Evolutionary conservation across 768 basidiomycete species (phyloP).

Genomic region (Collybia sordida): DNA sequence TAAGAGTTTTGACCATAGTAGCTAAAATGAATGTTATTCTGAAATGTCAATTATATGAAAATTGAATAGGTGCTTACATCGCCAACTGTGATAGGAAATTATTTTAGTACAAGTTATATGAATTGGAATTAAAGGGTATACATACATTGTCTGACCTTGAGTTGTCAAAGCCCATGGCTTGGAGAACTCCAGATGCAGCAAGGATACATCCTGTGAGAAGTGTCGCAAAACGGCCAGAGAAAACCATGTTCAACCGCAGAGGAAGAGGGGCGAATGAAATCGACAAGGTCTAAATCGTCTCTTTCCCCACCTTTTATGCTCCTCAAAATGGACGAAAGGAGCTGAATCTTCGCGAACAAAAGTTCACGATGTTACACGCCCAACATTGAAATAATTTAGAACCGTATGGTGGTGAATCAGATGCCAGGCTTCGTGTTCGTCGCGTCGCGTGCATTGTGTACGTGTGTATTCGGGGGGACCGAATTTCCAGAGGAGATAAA

Average conservation of each 20-base stretch:
- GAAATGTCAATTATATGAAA: background rate
- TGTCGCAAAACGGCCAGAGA: background rate
- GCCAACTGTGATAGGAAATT: constrained; percentile 18
- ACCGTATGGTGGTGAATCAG: no score
- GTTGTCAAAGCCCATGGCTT: constrained; percentile 28
- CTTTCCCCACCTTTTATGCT: background rate
- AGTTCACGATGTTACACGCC: no score
- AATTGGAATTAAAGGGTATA: background rate
- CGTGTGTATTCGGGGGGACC: no score
- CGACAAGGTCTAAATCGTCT: background rate
- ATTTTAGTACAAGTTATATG: background rate
- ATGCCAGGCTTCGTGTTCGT: no score
- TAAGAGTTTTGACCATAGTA: constrained; percentile 64
- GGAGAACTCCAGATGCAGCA: constrained; percentile 7
- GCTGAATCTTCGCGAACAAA: no score
- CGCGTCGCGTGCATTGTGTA: no score
- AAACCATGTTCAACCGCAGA: constrained; percentile 2
- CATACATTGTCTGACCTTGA: constrained; percentile 38
- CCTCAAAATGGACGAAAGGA: no score
- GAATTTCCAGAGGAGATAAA: no score
- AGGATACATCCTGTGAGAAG: constrained; percentile 5
- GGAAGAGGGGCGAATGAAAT: background rate
- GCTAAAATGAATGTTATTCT: constrained; percentile 15
- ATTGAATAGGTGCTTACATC: constrained; percentile 17
- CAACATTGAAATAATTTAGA: no score